Evolutionary conservation across 1,284 basidiomycete genomes (phyloP).

Genomic region (Microstroma glucosiphilum): DNA sequence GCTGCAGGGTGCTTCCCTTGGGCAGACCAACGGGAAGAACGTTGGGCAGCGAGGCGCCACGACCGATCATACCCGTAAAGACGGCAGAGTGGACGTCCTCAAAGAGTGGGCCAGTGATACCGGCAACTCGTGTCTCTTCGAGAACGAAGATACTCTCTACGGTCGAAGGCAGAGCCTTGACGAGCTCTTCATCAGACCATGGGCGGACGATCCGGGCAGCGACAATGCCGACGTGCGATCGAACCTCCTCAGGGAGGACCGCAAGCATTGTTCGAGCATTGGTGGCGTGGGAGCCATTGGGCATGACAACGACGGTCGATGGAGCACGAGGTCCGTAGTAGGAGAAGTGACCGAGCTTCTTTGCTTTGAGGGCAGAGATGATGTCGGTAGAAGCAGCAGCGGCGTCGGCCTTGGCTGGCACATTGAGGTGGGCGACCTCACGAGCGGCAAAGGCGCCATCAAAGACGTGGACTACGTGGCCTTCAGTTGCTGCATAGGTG

Average conservation of each 20-base stretch:
- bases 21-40: slow-evolving; percentile 17
- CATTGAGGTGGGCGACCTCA: slow-evolving; percentile 34
- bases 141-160: slow-evolving; percentile 42
- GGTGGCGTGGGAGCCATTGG: slow-evolving; percentile 41
- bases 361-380: slow-evolving; percentile 45
- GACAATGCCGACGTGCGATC: slow-evolving; percentile 38
- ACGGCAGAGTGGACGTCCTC: slow-evolving; percentile 30
- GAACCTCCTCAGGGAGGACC: slow-evolving; percentile 25
- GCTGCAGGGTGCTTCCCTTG: slow-evolving; percentile 29
- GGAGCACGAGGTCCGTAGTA: slow-evolving; percentile 44
- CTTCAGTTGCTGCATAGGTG: slow-evolving; percentile 30
- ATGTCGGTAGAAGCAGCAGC: slow-evolving; percentile 81
- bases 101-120: slow-evolving; percentile 33
- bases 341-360: slow-evolving; percentile 28
- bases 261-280: slow-evolving; percentile 40
- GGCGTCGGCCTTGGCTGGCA: slow-evolving; percentile 35
- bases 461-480: slow-evolving; percentile 46
- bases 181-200: slow-evolving; percentile 41
- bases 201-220: slow-evolving; percentile 36
- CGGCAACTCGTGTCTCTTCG: slow-evolving; percentile 36
- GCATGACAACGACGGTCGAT: slow-evolving; percentile 39
- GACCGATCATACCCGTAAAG: slow-evolving; percentile 21
- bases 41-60: not conserved
- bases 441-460: slow-evolving; percentile 45
- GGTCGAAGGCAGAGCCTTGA: slow-evolving; percentile 30